phyloP scores from a whole-genome alignment of 2,329 filamentous ascomycete species.

The Penicillium sp. region DNA sequence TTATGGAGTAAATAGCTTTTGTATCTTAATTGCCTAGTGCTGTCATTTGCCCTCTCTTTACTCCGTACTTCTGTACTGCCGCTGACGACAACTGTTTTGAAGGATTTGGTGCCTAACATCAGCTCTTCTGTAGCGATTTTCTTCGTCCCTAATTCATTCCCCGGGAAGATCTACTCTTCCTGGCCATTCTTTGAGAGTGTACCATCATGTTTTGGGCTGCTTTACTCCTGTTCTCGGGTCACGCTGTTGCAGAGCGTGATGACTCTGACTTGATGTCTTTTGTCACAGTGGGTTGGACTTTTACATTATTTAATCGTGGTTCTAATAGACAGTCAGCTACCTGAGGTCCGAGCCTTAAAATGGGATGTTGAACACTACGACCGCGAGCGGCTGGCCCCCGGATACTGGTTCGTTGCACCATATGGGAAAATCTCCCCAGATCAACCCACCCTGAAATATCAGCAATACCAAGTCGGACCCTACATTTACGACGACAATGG shows the following conservation, averaged over 20 bases:
- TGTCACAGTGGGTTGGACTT: constrained; percentile 26
- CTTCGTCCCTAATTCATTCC: neutral
- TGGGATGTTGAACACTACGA: constrained; percentile 26
- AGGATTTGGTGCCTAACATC: neutral
- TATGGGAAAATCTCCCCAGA: constrained; percentile 33
- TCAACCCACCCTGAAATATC: constrained; percentile 24
- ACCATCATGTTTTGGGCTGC: constrained; percentile 24
- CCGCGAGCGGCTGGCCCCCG: constrained; percentile 32
- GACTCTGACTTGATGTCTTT: constrained; percentile 35
- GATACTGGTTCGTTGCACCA: constrained; percentile 49
- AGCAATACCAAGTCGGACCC: constrained; percentile 46
- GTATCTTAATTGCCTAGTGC: neutral
- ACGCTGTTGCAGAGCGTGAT: constrained; percentile 21
- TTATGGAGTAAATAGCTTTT: neutral
- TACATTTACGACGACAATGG: constrained; percentile 51
- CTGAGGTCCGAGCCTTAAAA: constrained; percentile 29
- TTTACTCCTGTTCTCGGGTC: constrained; percentile 23
- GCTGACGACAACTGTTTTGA: neutral
- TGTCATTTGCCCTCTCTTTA: neutral
- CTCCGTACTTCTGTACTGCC: neutral
- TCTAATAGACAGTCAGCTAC: constrained; percentile 21
- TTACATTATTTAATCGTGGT: no score
- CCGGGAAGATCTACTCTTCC: constrained; percentile 22
- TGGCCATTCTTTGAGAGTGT: constrained; percentile 24
- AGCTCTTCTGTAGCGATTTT: neutral